Evolutionary conservation across 768 basidiomycete genomes (phyloP).

Genomic region (Gautieria morchelliformis): DNA sequence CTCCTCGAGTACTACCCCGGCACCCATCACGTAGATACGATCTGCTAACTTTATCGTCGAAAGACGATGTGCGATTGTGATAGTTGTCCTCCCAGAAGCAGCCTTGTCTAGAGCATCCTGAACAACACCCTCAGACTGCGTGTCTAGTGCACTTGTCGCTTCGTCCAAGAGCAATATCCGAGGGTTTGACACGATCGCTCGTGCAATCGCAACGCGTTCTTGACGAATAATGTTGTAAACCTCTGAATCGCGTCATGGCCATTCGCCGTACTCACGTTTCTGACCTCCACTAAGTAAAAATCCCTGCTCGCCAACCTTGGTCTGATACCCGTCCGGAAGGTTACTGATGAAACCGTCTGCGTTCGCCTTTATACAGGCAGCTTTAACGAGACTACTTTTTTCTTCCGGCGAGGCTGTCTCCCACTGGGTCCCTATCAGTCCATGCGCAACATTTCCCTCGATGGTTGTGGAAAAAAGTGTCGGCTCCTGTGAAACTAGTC

Average conservation of each 20-base stretch:
- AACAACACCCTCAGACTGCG: conserved; percentile 77
- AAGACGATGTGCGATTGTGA: conserved; percentile 72
- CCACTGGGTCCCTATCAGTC: conserved; percentile 63
- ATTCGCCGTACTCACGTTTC: conserved; percentile 32
- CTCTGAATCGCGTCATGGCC: not conserved
- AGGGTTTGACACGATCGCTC: conserved; percentile 83
- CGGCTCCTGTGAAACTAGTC: conserved; percentile 84
- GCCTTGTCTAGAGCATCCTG: conserved; percentile 89
- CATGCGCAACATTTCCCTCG: conserved; percentile 73
- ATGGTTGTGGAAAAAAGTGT: conserved; percentile 80
- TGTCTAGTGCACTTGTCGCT: conserved; percentile 80
- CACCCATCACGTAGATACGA: conserved; percentile 83
- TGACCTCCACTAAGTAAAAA: conserved; percentile 81
- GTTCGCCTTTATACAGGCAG: conserved; percentile 82
- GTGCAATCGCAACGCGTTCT: conserved; percentile 81
- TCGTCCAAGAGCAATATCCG: conserved; percentile 80
- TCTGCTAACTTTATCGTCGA: conserved; percentile 83
- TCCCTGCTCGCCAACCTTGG: conserved; percentile 82
- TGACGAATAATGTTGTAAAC: not conserved
- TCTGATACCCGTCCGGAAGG: conserved; percentile 76
- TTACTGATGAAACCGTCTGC: conserved; percentile 80
- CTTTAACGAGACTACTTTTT: conserved; percentile 67
- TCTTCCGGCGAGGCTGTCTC: conserved; percentile 65
- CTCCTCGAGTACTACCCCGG: conserved; percentile 68
- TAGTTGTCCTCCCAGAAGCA: conserved; percentile 65